These are phyloP conservation scores for Flaveria trinervia DNA, from an alignment of 129 eudicot genomes.

Conservation along the genomic window DNA sequence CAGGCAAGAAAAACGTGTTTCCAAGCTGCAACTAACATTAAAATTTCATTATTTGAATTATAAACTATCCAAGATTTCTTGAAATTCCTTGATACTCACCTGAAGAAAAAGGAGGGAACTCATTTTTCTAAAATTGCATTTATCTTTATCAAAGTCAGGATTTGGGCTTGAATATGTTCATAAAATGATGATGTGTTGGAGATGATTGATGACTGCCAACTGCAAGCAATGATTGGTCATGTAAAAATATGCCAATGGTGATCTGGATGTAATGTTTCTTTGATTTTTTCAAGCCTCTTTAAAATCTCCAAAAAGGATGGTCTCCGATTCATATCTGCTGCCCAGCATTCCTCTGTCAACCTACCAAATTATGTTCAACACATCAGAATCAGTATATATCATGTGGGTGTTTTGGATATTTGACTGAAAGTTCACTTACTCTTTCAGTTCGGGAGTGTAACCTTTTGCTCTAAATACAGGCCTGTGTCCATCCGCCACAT, in stretches of 20 bases:
- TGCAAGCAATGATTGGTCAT: conserved; percentile 18
- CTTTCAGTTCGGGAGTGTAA: conserved; percentile 61
- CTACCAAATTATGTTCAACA: conserved; percentile 37
- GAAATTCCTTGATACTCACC: conserved; percentile 23
- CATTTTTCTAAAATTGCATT: conserved; percentile 22
- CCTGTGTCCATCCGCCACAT: conserved; percentile 88
- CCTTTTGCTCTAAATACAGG: conserved; percentile 74
- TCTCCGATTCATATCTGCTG: conserved; percentile 73
- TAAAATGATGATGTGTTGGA: conserved; percentile 21
- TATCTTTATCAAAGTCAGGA: conserved; percentile 7
- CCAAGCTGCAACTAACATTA: conserved; percentile 16
- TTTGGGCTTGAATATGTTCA: conserved; percentile 24
- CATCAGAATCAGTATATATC: conserved; percentile 23
- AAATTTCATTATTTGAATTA: conserved; percentile 26
- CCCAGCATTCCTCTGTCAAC: conserved; percentile 73
- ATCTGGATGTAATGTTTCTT: conserved; percentile 57
- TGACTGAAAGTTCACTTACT: conserved; percentile 59
- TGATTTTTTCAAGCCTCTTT: conserved; percentile 75
- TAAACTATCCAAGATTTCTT: conserved; percentile 22
- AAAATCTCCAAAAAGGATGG: conserved; percentile 81
- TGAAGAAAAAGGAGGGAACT: conserved; percentile 21
- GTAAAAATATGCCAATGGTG: conserved; percentile 79
- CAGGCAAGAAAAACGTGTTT: not conserved
- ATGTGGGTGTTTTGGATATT: not conserved
- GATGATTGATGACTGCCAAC: not conserved